Percentiles rank a stretch among this genome's conserved stretches.
Conservation (phyloP, 345 rosid genomes). For the Populus simonii region DNA sequence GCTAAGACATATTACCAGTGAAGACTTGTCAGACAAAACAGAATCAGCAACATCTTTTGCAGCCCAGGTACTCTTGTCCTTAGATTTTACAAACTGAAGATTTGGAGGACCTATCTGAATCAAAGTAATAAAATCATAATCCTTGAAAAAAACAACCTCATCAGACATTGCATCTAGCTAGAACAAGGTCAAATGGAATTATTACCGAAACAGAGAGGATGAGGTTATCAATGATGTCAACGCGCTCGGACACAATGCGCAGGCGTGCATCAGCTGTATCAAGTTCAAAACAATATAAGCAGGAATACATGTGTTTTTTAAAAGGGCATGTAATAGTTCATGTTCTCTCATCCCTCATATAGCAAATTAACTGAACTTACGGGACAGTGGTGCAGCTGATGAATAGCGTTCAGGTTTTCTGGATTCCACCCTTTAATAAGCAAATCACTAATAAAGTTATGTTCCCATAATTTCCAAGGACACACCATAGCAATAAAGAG, state of each 20-base stretch:
- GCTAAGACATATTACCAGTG: slow-evolving; percentile 54
- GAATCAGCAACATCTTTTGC: slow-evolving; percentile 94
- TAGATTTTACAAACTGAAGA: slow-evolving; percentile 58
- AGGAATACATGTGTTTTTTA: neutral
- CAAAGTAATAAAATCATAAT: slow-evolving; percentile 35
- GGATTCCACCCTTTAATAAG: slow-evolving; percentile 75
- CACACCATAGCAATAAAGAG: neutral
- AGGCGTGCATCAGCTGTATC: slow-evolving; percentile 86
- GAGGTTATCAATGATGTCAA: slow-evolving; percentile 80
- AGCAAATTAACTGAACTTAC: slow-evolving; percentile 39
- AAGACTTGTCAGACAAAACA: slow-evolving; percentile 86
- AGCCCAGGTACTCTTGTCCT: slow-evolving; percentile 76
- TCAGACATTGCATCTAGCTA: neutral
- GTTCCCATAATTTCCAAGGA: slow-evolving; percentile 10
- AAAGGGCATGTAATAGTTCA: neutral
- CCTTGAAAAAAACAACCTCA: slow-evolving; percentile 4
- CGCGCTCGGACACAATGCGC: slow-evolving; percentile 84
- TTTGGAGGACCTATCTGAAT: slow-evolving; percentile 98
- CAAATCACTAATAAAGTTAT: slow-evolving; percentile 21
- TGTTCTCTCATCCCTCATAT: neutral
- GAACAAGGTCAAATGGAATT: slow-evolving; percentile 12
- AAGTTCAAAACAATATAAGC: neutral
- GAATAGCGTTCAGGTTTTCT: slow-evolving; percentile 97
- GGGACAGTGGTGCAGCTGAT: slow-evolving; percentile 91
- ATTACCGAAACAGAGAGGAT: slow-evolving; percentile 77